These are phyloP conservation scores for Penicillium fimorum DNA, from an alignment of 495 filamentous ascomycete genomes.

Conservation along the genomic window DNA sequence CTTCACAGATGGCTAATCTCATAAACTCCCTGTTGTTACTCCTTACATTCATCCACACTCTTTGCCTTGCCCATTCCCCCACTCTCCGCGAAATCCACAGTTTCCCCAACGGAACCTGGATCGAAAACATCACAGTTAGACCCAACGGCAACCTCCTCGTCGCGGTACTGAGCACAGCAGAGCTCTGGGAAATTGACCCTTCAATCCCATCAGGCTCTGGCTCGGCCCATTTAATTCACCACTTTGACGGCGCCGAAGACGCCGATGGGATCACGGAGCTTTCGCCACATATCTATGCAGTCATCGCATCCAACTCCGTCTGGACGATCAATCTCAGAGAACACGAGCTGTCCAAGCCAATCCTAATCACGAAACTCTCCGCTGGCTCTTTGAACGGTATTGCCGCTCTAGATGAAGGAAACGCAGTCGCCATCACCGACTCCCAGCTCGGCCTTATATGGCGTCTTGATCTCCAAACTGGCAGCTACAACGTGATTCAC, in stretches of 20 bases:
- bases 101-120: slow-evolving; percentile 33
- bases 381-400: slow-evolving; percentile 1
- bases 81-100: slow-evolving; percentile 16
- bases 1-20: not conserved
- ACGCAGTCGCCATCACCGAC: slow-evolving; percentile 30
- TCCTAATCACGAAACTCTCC: not conserved
- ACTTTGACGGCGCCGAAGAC: slow-evolving; percentile 15
- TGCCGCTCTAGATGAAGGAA: slow-evolving; percentile 2
- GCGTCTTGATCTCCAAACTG: slow-evolving; percentile 33
- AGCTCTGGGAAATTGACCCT: slow-evolving; percentile 23
- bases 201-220: slow-evolving; percentile 22
- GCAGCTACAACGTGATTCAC: slow-evolving; percentile 31
- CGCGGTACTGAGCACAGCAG: slow-evolving; percentile 35
- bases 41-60: not conserved
- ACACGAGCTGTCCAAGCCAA: not conserved
- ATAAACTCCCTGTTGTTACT: not conserved
- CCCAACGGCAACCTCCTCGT: slow-evolving; percentile 45
- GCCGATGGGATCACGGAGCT: slow-evolving; percentile 34
- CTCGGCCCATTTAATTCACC: slow-evolving; percentile 5
- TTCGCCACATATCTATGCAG: slow-evolving; percentile 27
- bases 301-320: slow-evolving; percentile 34
- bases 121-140: slow-evolving; percentile 50
- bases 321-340: slow-evolving; percentile 29
- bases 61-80: not conserved
- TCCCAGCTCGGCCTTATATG: slow-evolving; percentile 40